phyloP scores from a whole-genome alignment of 1,284 basidiomycete species.

The Cutaneotrichosporon sp. region DNA sequence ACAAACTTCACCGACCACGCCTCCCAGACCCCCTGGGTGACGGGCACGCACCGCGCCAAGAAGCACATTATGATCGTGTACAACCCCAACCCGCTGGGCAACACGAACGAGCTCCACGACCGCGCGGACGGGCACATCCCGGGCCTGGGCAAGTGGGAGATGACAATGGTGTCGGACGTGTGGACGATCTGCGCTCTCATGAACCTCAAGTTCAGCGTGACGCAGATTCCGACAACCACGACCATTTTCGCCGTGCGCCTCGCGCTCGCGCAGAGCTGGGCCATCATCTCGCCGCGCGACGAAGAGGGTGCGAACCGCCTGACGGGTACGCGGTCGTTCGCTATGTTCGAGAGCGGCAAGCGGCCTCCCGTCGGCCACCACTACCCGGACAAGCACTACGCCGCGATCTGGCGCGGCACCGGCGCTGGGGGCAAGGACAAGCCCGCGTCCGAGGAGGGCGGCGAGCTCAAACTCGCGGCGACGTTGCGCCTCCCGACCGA shows the following conservation, averaged over 20 bases:
- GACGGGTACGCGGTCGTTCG: conserved; percentile 20
- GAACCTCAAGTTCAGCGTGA: conserved; percentile 24
- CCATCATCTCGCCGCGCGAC: conserved; percentile 37
- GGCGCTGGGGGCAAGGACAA: conserved; percentile 21
- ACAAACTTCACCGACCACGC: conserved; percentile 2
- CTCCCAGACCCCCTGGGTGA: conserved; percentile 26
- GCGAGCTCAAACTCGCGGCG: conserved; percentile 21
- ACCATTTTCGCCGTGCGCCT: conserved; percentile 43
- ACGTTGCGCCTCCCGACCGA: conserved; percentile 41
- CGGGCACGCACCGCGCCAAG: conserved; percentile 22
- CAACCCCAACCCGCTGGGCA: conserved; percentile 31
- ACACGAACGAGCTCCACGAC: conserved; percentile 28
- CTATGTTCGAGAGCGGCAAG: conserved; percentile 22
- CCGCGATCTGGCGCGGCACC: conserved; percentile 33
- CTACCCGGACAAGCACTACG: conserved; percentile 24
- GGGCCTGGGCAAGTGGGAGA: conserved; percentile 35
- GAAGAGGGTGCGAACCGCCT: conserved; percentile 21
- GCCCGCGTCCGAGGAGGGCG: conserved; percentile 20
- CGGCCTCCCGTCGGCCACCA: conserved; percentile 20
- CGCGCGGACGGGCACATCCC: conserved; percentile 25
- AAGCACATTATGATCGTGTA: conserved; percentile 32
- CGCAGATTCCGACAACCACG: conserved; percentile 26
- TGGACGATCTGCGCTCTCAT: conserved; percentile 42
- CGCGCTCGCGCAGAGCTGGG: conserved; percentile 35
- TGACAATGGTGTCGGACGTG: conserved; percentile 34